phyloP scores from a whole-genome alignment of 139 green algal species.

The Picochlorum sp. region DNA sequence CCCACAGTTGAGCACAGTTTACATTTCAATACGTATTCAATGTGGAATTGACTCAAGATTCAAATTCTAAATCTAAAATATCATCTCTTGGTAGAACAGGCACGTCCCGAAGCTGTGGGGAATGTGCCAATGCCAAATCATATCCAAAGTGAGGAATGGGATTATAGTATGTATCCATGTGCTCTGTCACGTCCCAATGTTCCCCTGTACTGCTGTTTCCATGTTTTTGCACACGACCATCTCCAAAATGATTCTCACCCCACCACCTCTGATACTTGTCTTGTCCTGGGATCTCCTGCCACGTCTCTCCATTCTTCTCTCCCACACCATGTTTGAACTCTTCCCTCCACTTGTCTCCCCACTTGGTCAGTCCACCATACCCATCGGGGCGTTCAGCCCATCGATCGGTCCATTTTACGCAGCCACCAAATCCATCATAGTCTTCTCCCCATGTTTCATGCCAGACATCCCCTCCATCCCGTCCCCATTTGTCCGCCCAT shows the following conservation, averaged over 20 bases:
- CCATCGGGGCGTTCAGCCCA: conserved; percentile 63
- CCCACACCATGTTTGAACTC: conserved; percentile 61
- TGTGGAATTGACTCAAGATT: no score
- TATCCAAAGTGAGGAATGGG: conserved; percentile 74
- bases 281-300: conserved; percentile 36
- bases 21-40: no score
- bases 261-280: conserved; percentile 65
- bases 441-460: conserved; percentile 84
- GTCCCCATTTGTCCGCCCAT: conserved; percentile 79
- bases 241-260: conserved; percentile 70
- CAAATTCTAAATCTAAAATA: neutral
- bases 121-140: conserved; percentile 42
- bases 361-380: conserved; percentile 49
- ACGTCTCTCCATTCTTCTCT: conserved; percentile 56
- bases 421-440: conserved; percentile 55
- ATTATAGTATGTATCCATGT: conserved; percentile 88
- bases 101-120: conserved; percentile 36
- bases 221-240: conserved; percentile 55
- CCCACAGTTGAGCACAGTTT: no score
- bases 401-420: conserved; percentile 73
- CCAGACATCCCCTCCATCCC: conserved; percentile 61
- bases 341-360: conserved; percentile 87
- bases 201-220: conserved; percentile 61
- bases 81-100: conserved; percentile 27
- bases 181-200: conserved; percentile 64